Evolutionary conservation across 257 asterid genomes (phyloP).

Genomic region (Solanum verrucosum): DNA sequence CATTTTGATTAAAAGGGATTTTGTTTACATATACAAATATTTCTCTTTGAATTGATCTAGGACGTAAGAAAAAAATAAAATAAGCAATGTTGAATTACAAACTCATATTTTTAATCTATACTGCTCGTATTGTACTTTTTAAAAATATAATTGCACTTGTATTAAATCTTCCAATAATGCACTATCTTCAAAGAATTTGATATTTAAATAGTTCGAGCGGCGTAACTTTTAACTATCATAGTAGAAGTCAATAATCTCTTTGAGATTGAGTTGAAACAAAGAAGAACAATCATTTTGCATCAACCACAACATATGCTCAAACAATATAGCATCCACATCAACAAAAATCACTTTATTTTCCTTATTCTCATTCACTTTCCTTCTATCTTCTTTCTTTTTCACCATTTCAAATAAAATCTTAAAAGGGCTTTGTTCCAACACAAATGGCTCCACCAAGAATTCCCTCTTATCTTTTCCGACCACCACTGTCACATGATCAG

Average conservation of each 20-base stretch:
- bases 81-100: too few relatives aligned
- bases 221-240: slow-evolving; percentile 3
- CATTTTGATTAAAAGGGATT: background rate
- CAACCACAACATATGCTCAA: slow-evolving; percentile 37
- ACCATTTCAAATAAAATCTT: slow-evolving; percentile 3
- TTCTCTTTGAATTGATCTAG: background rate
- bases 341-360: slow-evolving; percentile 16
- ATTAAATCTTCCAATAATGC: background rate
- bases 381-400: background rate
- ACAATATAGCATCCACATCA: slow-evolving; percentile 34
- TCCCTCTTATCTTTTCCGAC: background rate
- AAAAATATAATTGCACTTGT: background rate
- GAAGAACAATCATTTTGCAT: slow-evolving; percentile 35
- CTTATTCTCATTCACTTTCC: background rate
- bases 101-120: too few relatives aligned
- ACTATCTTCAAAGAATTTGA: background rate
- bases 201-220: background rate
- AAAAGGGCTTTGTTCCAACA: background rate
- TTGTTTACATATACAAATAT: background rate
- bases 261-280: slow-evolving; percentile 27
- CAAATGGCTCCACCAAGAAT: slow-evolving; percentile 1
- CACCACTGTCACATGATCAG: background rate
- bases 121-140: too few relatives aligned
- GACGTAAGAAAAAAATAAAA: too few relatives aligned
- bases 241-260: slow-evolving; percentile 29